These are phyloP conservation scores for Vigna radiata DNA, from an alignment of 306 rosid species.

Conservation along the genomic window DNA sequence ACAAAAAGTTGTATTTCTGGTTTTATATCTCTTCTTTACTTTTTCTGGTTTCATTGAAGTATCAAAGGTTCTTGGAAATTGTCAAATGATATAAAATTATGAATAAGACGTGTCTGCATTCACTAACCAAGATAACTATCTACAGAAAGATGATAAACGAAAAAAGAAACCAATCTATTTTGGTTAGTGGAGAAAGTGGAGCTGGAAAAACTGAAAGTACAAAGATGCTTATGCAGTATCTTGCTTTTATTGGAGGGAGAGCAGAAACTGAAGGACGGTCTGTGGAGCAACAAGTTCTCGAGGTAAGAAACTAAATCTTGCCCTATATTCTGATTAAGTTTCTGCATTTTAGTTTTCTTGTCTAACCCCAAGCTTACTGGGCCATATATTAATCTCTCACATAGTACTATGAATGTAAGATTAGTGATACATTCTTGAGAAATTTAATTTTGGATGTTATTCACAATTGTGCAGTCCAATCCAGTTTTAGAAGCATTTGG, in stretches of 20 bases:
- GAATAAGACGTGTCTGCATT: conserved; percentile 22
- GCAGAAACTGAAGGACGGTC: conserved; percentile 76
- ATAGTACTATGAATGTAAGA: no score
- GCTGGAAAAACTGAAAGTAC: conserved; percentile 98
- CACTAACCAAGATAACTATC: conserved; percentile 18
- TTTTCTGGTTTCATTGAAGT: neutral
- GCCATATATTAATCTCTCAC: no score
- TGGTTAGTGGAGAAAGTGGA: conserved; percentile 99
- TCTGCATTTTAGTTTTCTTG: neutral
- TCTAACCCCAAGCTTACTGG: no score
- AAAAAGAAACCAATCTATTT: conserved; percentile 82
- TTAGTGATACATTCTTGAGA: neutral
- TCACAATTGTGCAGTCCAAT: conserved; percentile 72
- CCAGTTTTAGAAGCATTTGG: conserved; percentile 99
- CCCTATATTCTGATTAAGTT: neutral
- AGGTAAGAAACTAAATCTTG: conserved; percentile 55
- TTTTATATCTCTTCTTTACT: no score
- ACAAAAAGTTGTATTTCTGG: no score
- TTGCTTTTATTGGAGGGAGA: conserved; percentile 94
- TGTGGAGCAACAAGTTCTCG: conserved; percentile 94
- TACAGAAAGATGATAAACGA: conserved; percentile 89
- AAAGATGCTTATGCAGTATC: conserved; percentile 96
- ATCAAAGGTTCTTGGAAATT: conserved; percentile 7
- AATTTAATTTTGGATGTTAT: conserved; percentile 33
- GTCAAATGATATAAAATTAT: conserved; percentile 1